Conservation (phyloP, 2,329 filamentous ascomycete species). For the Tetracladium maxilliforme region DNA sequence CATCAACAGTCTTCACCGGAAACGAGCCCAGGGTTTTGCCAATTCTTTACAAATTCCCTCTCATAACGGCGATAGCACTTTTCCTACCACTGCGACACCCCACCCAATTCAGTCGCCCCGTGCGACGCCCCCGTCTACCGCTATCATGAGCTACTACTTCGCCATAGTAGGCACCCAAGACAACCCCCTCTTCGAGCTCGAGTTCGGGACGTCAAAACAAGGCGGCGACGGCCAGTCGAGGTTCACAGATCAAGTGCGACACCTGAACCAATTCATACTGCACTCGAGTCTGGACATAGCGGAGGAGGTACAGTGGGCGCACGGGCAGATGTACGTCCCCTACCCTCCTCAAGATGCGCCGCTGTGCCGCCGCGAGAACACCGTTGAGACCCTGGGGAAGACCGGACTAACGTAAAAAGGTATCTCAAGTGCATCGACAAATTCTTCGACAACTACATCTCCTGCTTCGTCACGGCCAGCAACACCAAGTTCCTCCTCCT, state of each 20-base stretch:
- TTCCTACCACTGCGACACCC: background rate
- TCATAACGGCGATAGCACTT: conserved; percentile 7
- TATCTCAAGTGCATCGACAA: conserved; percentile 95
- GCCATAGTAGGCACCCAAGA: conserved; percentile 91
- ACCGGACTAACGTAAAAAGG: conserved; percentile 30
- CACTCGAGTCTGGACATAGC: conserved; percentile 90
- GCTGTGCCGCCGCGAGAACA: background rate
- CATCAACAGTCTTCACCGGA: too few species aligned
- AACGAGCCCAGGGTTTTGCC: too few species aligned
- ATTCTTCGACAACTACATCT: conserved; percentile 92
- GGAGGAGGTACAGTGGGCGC: conserved; percentile 91
- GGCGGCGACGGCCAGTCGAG: conserved; percentile 85
- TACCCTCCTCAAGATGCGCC: background rate
- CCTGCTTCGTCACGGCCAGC: conserved; percentile 82
- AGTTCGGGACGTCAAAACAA: conserved; percentile 92
- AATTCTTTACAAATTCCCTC: too few species aligned
- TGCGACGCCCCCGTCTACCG: conserved; percentile 1
- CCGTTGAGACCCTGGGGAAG: conserved; percentile 1
- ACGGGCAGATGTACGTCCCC: conserved; percentile 56
- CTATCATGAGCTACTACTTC: conserved; percentile 92
- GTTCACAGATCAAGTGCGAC: conserved; percentile 76
- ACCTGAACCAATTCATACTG: conserved; percentile 95
- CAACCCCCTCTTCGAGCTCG: conserved; percentile 90
- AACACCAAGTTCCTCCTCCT: conserved; percentile 92
- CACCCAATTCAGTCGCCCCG: background rate